Percentiles rank a stretch among this genome's conserved stretches.
Evolutionary conservation across 129 eudicot species (phyloP).

Genomic region (Ambrosia artemisiifolia): DNA sequence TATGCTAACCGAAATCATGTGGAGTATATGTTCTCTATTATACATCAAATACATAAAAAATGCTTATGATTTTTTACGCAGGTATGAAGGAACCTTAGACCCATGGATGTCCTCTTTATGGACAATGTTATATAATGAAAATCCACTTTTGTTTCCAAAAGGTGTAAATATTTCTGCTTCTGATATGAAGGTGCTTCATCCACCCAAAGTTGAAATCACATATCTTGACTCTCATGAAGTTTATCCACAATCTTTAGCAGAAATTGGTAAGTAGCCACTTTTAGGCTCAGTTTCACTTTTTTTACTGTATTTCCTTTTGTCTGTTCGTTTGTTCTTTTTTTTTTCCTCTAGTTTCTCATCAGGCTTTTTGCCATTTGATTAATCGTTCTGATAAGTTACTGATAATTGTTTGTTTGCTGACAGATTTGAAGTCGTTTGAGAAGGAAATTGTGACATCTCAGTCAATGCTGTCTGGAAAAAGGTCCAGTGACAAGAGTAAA

Average conservation of each 20-base stretch:
- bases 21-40: constrained; percentile 1
- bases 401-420: background rate
- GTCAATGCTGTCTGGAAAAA: constrained; percentile 50
- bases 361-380: background rate
- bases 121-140: constrained; percentile 51
- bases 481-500: constrained; percentile 54
- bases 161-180: constrained; percentile 48
- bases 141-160: constrained; percentile 55
- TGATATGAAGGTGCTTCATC: constrained; percentile 51
- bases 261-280: constrained; percentile 24
- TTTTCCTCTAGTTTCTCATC: background rate
- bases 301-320: background rate
- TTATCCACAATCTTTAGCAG: constrained; percentile 26
- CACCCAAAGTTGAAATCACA: constrained; percentile 56
- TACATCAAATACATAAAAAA: background rate
- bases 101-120: constrained; percentile 94
- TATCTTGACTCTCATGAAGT: constrained; percentile 44
- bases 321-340: background rate
- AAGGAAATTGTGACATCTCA: constrained; percentile 62
- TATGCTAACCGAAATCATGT: background rate
- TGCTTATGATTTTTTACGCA: constrained; percentile 27
- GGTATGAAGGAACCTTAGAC: constrained; percentile 95
- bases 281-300: background rate
- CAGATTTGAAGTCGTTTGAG: constrained; percentile 64
- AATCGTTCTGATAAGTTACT: background rate